Conservation (phyloP, 148 eudicot species). For the Rhododendron henanense region DNA sequence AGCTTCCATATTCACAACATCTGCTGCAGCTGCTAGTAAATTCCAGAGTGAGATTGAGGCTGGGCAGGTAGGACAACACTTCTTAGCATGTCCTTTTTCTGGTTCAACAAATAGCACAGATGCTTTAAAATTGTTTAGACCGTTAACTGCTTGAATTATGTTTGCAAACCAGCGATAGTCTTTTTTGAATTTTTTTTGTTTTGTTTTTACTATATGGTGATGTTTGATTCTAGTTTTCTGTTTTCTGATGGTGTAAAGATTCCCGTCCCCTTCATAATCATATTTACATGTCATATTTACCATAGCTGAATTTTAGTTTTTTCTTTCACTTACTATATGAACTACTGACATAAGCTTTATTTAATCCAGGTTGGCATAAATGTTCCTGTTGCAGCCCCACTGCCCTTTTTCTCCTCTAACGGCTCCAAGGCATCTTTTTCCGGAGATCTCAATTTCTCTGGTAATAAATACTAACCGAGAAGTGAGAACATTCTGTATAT, state of each 20-base stretch:
- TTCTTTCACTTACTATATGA: neutral
- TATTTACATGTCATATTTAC: neutral
- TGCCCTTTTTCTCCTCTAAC: conserved; percentile 49
- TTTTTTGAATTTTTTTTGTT: too few relatives aligned
- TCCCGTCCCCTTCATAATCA: neutral
- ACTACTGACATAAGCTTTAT: neutral
- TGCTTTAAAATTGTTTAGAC: neutral
- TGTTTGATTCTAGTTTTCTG: neutral
- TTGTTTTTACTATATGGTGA: neutral
- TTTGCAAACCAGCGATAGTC: neutral
- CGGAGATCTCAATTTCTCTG: conserved; percentile 41
- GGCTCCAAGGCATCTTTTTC: conserved; percentile 50
- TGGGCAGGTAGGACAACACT: conserved; percentile 43
- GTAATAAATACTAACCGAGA: conserved; percentile 17
- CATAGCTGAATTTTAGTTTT: neutral
- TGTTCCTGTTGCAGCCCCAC: conserved; percentile 52
- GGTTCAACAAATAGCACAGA: neutral
- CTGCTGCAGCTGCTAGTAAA: conserved; percentile 55
- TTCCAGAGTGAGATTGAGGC: conserved; percentile 56
- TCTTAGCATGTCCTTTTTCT: neutral
- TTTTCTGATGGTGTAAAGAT: neutral
- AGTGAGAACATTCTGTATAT: neutral
- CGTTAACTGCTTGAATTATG: neutral
- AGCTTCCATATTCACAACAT: conserved; percentile 62
- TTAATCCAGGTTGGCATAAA: conserved; percentile 61